Percentiles rank a stretch among this genome's conserved stretches.
Evolutionary conservation across 2,329 filamentous ascomycete species (phyloP).

Genomic region (Dactylellina sp.): DNA sequence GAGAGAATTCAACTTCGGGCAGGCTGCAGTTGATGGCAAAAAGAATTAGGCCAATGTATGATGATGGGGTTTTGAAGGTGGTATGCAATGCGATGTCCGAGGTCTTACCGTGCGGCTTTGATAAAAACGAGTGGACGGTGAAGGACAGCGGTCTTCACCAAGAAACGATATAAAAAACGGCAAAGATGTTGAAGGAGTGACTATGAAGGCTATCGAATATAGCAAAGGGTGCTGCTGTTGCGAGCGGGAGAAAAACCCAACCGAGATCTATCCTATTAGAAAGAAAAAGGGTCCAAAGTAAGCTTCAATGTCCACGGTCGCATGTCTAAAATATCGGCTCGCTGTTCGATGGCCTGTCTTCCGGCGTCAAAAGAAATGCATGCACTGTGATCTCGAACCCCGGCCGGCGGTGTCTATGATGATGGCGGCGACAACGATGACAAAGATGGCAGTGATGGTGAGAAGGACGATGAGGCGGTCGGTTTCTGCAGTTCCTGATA

Average conservation of each 20-base stretch:
- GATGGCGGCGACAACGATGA: neutral
- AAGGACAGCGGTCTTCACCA: slow-evolving; percentile 47
- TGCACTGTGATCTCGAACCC: neutral
- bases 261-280: slow-evolving; percentile 44
- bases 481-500: too few relatives aligned
- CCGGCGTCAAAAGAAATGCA: neutral
- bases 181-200: slow-evolving; percentile 32
- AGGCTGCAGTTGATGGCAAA: neutral
- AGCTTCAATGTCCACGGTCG: slow-evolving; percentile 18
- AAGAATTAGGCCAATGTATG: neutral
- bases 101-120: slow-evolving; percentile 2
- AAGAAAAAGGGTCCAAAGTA: slow-evolving; percentile 18
- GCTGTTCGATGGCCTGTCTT: neutral
- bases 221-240: slow-evolving; percentile 12
- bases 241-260: slow-evolving; percentile 30
- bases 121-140: slow-evolving; percentile 50
- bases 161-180: slow-evolving; percentile 21
- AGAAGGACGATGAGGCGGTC: too few relatives aligned
- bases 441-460: neutral
- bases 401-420: neutral
- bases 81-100: too few relatives aligned
- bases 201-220: slow-evolving; percentile 32
- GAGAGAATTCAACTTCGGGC: slow-evolving; percentile 9
- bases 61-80: too few relatives aligned
- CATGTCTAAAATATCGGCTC: neutral